Evolutionary conservation across 768 basidiomycete species (phyloP).

Genomic region (Boletus rubroflammeus): DNA sequence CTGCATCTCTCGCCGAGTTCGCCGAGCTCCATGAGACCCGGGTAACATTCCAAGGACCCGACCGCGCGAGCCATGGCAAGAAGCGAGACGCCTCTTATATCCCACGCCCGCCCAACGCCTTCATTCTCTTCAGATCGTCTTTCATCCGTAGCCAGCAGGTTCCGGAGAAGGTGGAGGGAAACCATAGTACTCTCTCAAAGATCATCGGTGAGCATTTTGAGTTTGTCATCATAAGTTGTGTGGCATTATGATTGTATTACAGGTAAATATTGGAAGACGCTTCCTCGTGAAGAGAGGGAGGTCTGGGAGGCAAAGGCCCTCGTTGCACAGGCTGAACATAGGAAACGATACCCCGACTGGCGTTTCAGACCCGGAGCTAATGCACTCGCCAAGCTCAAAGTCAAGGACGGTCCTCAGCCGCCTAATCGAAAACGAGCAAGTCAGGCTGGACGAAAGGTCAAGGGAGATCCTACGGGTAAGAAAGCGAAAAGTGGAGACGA

Average conservation of each 20-base stretch:
- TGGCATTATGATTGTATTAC: not conserved
- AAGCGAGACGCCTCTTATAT: conserved; percentile 71
- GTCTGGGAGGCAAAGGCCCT: conserved; percentile 76
- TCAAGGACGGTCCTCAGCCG: conserved; percentile 39
- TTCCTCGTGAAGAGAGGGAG: conserved; percentile 62
- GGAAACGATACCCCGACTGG: conserved; percentile 76
- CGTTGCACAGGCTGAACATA: conserved; percentile 69
- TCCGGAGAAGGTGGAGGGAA: conserved; percentile 74
- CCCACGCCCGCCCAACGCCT: conserved; percentile 81
- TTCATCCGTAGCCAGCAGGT: conserved; percentile 74
- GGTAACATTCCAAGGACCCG: conserved; percentile 27
- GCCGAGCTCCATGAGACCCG: conserved; percentile 18
- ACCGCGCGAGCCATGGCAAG: conserved; percentile 52
- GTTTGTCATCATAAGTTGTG: not conserved
- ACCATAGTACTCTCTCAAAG: conserved; percentile 76
- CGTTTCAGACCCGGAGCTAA: conserved; percentile 68
- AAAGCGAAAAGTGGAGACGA: conserved; percentile 41
- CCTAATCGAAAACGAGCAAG: conserved; percentile 28
- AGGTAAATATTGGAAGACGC: conserved; percentile 76
- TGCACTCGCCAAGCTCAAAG: conserved; percentile 37
- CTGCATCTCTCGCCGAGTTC: conserved; percentile 18
- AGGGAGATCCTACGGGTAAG: conserved; percentile 30
- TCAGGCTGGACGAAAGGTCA: conserved; percentile 28
- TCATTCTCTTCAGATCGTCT: conserved; percentile 78
- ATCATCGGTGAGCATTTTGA: conserved; percentile 55